These are phyloP conservation scores for Sindora glabra DNA, from an alignment of 306 rosid genomes.

Conservation along the genomic window DNA sequence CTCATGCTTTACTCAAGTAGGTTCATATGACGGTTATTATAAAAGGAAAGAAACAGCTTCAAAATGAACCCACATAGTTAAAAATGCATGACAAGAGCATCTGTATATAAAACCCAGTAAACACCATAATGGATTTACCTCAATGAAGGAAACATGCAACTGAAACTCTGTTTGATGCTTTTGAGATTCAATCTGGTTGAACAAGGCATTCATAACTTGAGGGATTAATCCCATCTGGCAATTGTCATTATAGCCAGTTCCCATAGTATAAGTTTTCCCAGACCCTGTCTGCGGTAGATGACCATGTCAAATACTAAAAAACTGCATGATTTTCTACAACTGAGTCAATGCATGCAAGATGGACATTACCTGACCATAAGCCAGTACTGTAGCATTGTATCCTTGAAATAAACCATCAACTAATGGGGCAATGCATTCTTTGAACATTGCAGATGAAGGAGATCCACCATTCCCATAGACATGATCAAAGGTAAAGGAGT, in stretches of 20 bases:
- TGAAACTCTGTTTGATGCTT: conserved; percentile 71
- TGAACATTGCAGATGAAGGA: conserved; percentile 56
- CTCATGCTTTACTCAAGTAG: background rate
- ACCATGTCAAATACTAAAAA: conserved; percentile 9
- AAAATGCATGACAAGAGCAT: background rate
- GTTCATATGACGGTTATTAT: background rate
- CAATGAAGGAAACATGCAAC: conserved; percentile 72
- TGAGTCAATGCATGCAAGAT: conserved; percentile 4
- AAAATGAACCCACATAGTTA: background rate
- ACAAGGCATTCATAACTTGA: conserved; percentile 61
- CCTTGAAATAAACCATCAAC: conserved; percentile 80
- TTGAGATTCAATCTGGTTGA: conserved; percentile 58
- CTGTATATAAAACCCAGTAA: no score
- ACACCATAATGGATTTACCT: conserved; percentile 33
- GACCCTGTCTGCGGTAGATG: conserved; percentile 68
- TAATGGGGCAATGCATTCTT: conserved; percentile 69
- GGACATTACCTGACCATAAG: conserved; percentile 77
- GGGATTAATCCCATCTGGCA: conserved; percentile 52
- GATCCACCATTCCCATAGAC: conserved; percentile 64
- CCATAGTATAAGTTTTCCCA: conserved; percentile 89
- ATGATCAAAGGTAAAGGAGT: conserved; percentile 78
- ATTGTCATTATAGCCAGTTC: conserved; percentile 60
- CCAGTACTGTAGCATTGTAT: conserved; percentile 80
- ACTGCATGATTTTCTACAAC: conserved; percentile 5
- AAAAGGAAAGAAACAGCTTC: background rate